Base-by-base conservation (phyloP, 2,329 filamentous ascomycete genomes). In the Aspergillus floridensis region DNA sequence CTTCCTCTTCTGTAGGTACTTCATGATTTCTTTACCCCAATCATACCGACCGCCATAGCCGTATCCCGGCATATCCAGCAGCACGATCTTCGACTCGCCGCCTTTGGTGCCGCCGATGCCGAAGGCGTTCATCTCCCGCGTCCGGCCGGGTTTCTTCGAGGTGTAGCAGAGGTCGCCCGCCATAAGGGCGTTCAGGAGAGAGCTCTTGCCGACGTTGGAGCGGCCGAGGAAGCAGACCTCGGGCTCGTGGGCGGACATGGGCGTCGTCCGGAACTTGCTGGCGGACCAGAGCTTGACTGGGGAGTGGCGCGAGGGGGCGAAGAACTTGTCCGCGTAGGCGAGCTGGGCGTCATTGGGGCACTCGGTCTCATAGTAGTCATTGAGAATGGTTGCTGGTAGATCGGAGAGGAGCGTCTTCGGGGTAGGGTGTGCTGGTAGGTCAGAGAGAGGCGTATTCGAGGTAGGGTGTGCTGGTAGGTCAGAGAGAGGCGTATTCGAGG, bases 11-110 rank as follows among this genome's bases (percentile, higher is more conserved):
- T 80, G 77, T 32, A 91, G 72, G 74, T 89, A 90, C 71, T 89
- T 89, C 77, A 89, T 79, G 60, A 89, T 88, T 72, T 90, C 85
- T 24, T 73, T 69, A 0, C 88, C 88, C 87, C 88, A 90, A 66
- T 85, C 83, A 8, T 78, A 72, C 35, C 82, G 75, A 67, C 84
- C 86, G 1, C 82, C 86, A 58, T 84, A 81, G 4, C 88, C 88
- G 68, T 91, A 91, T 0, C 88, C 88, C 1, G 88, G 88, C 83
- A 88, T 88, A 71, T 91, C 88, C 21, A 91, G 78, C 35, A 91
- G 79, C 0, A 87, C 81, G 29, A 89, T 68, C 63, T 77, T 81
- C 19, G 73, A 70, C 59, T 78, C 71, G 55, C 77, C 74, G 8
- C 72, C 73, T 56, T 74, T 80, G 50, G 71, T 75, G n/a, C 77